A percentile compares a stretch with the other conserved stretches of the same genome.
phyloP scores from a whole-genome alignment of 352 stramenopile genomes.

The Globisporangium lucens region DNA sequence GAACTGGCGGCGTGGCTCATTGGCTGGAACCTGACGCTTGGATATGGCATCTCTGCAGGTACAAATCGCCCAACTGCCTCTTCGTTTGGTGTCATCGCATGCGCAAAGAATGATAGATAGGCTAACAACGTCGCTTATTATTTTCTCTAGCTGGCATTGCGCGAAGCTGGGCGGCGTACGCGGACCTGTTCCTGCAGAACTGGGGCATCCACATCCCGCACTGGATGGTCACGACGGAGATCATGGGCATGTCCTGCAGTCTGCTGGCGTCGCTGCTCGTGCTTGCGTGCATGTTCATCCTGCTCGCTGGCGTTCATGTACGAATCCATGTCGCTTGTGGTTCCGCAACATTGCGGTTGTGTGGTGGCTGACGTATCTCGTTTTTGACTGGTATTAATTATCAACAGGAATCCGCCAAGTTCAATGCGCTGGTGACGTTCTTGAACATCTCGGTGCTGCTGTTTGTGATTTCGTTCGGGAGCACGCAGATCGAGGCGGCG shows the following conservation, averaged over 20 bases:
- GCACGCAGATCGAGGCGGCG: slow-evolving; percentile 61
- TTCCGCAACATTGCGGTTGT: neutral
- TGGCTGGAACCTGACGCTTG: slow-evolving; percentile 91
- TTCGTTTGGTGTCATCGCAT: neutral
- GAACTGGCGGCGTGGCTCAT: slow-evolving; percentile 89
- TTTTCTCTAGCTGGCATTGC: slow-evolving; percentile 71
- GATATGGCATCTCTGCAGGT: slow-evolving; percentile 91
- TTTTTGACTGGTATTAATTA: neutral
- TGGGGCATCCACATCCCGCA: slow-evolving; percentile 58
- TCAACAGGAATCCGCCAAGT: slow-evolving; percentile 86
- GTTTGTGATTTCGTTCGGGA: slow-evolving; percentile 86
- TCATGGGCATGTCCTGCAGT: slow-evolving; percentile 66
- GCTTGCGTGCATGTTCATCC: slow-evolving; percentile 76
- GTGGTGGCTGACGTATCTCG: neutral
- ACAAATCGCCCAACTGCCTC: neutral
- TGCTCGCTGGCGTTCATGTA: slow-evolving; percentile 81
- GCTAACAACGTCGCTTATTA: neutral
- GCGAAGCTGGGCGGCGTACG: slow-evolving; percentile 89
- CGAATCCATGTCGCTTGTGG: slow-evolving; percentile 9
- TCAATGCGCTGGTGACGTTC: slow-evolving; percentile 88
- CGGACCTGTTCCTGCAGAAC: slow-evolving; percentile 75
- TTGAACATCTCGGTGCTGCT: slow-evolving; percentile 90
- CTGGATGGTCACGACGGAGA: slow-evolving; percentile 56
- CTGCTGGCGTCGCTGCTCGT: slow-evolving; percentile 81
- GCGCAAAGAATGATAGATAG: neutral